Evolutionary conservation across 768 basidiomycete species (phyloP), one percentile per base, ranked within the genome.

Genomic region (Mycena epipterygia): DNA sequence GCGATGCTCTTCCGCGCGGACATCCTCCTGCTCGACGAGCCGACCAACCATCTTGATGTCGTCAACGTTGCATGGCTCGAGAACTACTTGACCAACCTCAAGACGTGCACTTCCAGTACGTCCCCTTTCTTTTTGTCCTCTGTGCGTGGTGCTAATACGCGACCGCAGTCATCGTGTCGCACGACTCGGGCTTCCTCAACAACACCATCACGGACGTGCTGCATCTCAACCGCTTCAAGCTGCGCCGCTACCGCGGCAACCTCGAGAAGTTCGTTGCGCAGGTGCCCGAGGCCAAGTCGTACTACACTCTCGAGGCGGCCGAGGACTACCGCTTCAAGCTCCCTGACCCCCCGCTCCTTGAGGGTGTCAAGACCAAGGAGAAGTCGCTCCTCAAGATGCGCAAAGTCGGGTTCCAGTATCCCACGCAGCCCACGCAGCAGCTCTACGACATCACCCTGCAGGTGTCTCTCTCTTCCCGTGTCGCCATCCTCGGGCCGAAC

Each of bases 281-380:
- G 75, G 97, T 98, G 67, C 97, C 97, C 49, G 97, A 98, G 86
- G 97, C 97, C 82, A 97, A 93, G 87, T 95, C 96, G 11, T 98
- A 98, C 89, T 98, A 96, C 88, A 95, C 93, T 71, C 94, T 98
- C 76, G 91, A 97, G 85, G 95, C 96, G 67, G 89, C 90, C 61
- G 96, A 97, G 85, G 95, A 97, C 88, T 98, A 98, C 91, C 93
- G 90, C 86, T 98, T 98, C 92, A 97, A 96, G 90, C 91, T 98
- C 76, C 97, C 97, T 66, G 93, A 95, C 79, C 97, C 97, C 62
- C 97, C 97, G 79, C 91, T 98, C 74, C 93, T 98, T 72, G 97
- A 98, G 74, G 97, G 97, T 93, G 97, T 98, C 86, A 98, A 98
- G 93, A 98, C 97, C 79, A 98, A 98, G 89, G 96, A 98, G 86